Evolutionary conservation across 441 rosid genomes (phyloP).

Genomic region (Euphorbia neoarborescens): DNA sequence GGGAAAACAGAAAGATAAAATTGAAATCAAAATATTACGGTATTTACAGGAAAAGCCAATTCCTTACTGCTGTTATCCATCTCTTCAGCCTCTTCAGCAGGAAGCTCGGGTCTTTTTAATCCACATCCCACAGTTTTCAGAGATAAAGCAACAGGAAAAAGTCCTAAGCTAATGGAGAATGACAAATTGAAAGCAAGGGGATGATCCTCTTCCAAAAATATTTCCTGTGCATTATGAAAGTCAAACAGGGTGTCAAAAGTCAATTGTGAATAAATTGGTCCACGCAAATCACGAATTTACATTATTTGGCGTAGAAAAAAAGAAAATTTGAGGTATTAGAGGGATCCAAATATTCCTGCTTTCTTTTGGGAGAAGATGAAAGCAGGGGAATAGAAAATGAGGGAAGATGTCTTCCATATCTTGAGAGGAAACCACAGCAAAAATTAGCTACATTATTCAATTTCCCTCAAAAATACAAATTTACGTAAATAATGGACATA

Average conservation of each 20-base stretch:
- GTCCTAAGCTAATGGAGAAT: conserved; percentile 75
- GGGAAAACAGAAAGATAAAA: background rate
- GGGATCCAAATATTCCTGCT: background rate
- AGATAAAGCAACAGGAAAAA: conserved; percentile 65
- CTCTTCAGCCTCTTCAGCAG: conserved; percentile 65
- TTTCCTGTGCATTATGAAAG: conserved; percentile 42
- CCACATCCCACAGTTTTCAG: conserved; percentile 81
- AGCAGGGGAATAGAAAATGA: background rate
- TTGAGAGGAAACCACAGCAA: background rate
- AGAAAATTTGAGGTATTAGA: background rate
- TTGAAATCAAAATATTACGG: background rate
- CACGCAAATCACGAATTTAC: conserved; percentile 12
- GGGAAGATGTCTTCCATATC: background rate
- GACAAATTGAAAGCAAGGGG: conserved; percentile 76
- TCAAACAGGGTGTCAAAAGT: conserved; percentile 21
- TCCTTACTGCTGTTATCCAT: conserved; percentile 63
- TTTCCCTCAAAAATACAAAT: background rate
- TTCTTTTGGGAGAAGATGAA: background rate
- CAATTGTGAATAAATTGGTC: conserved; percentile 20
- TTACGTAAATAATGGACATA: background rate
- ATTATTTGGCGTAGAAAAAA: background rate
- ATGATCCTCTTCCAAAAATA: conserved; percentile 76
- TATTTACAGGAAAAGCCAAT: conserved; percentile 14
- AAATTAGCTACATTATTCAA: background rate
- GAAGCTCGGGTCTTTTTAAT: conserved; percentile 61